Evolutionary conservation across 306 rosid genomes (phyloP), one percentile per base, ranked within the genome.

Genomic region (Dalbergia oliveri): DNA sequence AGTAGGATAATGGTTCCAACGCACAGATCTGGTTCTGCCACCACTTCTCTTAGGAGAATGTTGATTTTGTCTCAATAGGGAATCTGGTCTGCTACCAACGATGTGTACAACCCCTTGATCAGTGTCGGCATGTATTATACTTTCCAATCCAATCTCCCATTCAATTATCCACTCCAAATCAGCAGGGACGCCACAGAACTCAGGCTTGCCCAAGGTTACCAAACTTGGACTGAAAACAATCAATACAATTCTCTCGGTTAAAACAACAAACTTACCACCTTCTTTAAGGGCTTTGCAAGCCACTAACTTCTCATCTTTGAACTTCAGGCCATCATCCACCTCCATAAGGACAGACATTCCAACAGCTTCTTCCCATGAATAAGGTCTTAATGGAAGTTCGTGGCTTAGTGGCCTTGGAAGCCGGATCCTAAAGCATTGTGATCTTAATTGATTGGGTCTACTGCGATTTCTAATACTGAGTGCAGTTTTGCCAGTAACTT

Each of bases 401-500:
- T 76, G 82, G 86, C 83, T 83, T 31, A 91, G 83, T 65, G 94
- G 90, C 81, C 99, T 89, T 51, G 93, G 98, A 86, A 95, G 92
- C 60, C 91, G 93, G 43, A 90, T 75, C 83, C 95, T 88, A 69
- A 81, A 87, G 73, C 82, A 87, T 43, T 84, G 93, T 9, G 84
- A 87, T 49, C 92, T 82, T 60, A 79, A 80, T 75, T 91, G 92
- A 76, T 90, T 79, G 79, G 94, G 85, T 84, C 86, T 93, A 88
- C 97, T 95, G 60, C 98, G 84, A 77, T 95, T 93, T 89, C 99
- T 87, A 74, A 95, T 93, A 71, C 99, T 86, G 78, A 86, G 91
- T 26, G 97, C 98, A 68, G 99, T 95, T 89, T 90, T 95, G 14
- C 97, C 96, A 62, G 99, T 93, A 78, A 93, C 93, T 87, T 95